These are phyloP conservation scores for Erigeron canadensis DNA, from an alignment of 129 eudicot genomes.

Conservation along the genomic window DNA sequence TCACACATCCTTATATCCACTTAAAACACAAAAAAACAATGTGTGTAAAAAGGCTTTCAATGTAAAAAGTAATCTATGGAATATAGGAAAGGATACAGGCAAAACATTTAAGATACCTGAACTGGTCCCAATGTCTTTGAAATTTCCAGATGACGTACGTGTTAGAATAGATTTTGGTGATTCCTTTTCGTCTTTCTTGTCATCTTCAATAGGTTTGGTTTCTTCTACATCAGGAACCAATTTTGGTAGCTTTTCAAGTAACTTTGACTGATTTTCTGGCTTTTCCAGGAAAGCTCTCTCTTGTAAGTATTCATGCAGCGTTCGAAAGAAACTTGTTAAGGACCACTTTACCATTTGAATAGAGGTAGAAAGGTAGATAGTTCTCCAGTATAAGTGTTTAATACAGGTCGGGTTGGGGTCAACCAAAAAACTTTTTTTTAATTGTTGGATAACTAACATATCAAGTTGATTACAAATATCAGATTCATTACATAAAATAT, in stretches of 20 bases:
- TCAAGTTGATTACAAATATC: not conserved
- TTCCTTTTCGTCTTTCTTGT: slow-evolving; percentile 23
- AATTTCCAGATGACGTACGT: slow-evolving; percentile 19
- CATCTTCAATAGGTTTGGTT: slow-evolving; percentile 10
- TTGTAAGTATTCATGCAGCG: slow-evolving; percentile 43
- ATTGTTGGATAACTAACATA: not conserved
- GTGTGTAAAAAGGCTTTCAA: not conserved
- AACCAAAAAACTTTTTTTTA: too few relatives aligned
- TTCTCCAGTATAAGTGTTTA: not conserved
- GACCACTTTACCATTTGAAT: slow-evolving; percentile 23
- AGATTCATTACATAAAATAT: too few relatives aligned
- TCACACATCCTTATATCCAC: too few relatives aligned
- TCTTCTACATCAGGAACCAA: slow-evolving; percentile 53
- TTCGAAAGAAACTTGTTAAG: slow-evolving; percentile 41
- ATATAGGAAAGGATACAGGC: not conserved
- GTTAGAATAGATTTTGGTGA: slow-evolving; percentile 37
- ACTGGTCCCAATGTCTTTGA: slow-evolving; percentile 21
- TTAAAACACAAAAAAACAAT: too few relatives aligned
- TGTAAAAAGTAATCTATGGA: not conserved
- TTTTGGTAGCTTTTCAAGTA: slow-evolving; percentile 49
- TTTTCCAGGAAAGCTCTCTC: slow-evolving; percentile 37
- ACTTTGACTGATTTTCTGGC: slow-evolving; percentile 40
- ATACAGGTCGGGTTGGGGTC: not conserved
- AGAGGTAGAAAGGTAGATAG: not conserved
- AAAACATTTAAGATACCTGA: slow-evolving; percentile 30